These are phyloP conservation scores for Psidium friedrichsthalianum DNA, from an alignment of 345 rosid species.

Conservation along the genomic window DNA sequence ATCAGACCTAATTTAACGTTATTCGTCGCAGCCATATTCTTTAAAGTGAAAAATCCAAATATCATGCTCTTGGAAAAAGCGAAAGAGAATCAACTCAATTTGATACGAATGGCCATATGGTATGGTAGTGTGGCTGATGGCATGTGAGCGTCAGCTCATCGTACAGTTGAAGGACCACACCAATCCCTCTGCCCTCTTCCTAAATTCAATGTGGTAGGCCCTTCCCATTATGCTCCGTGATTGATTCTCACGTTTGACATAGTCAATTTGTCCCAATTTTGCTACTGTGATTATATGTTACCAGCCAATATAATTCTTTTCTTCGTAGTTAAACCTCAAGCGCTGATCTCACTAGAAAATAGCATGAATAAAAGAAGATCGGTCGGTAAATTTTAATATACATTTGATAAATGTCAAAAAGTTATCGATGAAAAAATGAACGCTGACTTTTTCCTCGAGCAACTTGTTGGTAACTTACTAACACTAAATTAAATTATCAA, in stretches of 20 bases:
- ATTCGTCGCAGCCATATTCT: not conserved
- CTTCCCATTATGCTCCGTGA: not conserved
- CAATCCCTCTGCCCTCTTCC: not conserved
- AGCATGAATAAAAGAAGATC: too few species aligned
- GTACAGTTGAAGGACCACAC: not conserved
- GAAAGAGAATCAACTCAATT: not conserved
- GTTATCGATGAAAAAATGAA: not conserved
- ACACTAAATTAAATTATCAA: too few species aligned
- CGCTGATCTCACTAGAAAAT: not conserved
- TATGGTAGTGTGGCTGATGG: not conserved
- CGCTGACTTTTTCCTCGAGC: not conserved
- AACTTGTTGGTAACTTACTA: not conserved
- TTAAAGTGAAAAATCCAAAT: not conserved
- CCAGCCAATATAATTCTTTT: not conserved
- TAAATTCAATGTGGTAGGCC: slow-evolving; percentile 5
- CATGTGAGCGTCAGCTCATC: slow-evolving; percentile 4
- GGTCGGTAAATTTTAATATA: not conserved
- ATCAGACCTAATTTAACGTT: not conserved
- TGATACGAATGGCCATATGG: not conserved
- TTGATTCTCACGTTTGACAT: not conserved
- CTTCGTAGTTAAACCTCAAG: not conserved
- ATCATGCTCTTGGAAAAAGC: not conserved
- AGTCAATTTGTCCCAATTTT: not conserved
- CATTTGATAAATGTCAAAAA: not conserved
- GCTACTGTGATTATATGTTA: not conserved